Conservation (phyloP, 2,329 filamentous ascomycete genomes). For the Monilinia vaccinii-corymbosi region DNA sequence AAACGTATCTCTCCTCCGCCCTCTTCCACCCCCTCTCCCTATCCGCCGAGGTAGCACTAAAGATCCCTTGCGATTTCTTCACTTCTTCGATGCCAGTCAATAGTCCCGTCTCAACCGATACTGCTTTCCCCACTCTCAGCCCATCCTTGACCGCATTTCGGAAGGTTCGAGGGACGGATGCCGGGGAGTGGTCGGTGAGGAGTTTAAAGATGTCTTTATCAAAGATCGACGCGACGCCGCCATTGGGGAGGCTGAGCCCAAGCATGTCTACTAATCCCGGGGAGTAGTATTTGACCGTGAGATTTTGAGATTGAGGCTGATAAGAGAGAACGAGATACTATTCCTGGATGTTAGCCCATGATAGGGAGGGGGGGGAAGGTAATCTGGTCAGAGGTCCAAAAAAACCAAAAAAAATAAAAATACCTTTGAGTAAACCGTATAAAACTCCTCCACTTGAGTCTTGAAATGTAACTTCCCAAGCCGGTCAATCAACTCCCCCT, state of each 20-base stretch:
- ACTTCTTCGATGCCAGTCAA: conserved; percentile 21
- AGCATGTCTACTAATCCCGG: conserved; percentile 39
- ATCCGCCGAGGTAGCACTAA: conserved; percentile 1
- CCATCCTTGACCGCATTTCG: conserved; percentile 35
- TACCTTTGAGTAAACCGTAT: conserved; percentile 36
- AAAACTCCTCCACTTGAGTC: conserved; percentile 34
- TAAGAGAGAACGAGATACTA: conserved; percentile 34
- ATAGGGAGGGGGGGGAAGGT: too few relatives aligned
- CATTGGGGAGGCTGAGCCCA: conserved; percentile 31
- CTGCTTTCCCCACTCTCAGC: conserved; percentile 19
- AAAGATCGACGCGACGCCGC: conserved; percentile 31
- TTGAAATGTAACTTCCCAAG: conserved; percentile 31
- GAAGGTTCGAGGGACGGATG: conserved; percentile 36
- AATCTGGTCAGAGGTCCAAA: background rate
- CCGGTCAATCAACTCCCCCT: conserved; percentile 32
- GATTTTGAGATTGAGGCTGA: conserved; percentile 18
- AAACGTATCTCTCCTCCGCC: conserved; percentile 24
- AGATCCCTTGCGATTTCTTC: conserved; percentile 16
- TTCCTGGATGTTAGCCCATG: conserved; percentile 1
- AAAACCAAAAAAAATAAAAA: too few relatives aligned
- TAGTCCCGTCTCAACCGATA: conserved; percentile 25
- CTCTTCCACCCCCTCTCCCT: conserved; percentile 11
- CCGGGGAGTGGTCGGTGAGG: conserved; percentile 36
- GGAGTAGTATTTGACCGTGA: conserved; percentile 40
- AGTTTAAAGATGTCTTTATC: conserved; percentile 46